phyloP scores from a whole-genome alignment of 495 filamentous ascomycete species.

The Aspergillus sclerotioniger region DNA sequence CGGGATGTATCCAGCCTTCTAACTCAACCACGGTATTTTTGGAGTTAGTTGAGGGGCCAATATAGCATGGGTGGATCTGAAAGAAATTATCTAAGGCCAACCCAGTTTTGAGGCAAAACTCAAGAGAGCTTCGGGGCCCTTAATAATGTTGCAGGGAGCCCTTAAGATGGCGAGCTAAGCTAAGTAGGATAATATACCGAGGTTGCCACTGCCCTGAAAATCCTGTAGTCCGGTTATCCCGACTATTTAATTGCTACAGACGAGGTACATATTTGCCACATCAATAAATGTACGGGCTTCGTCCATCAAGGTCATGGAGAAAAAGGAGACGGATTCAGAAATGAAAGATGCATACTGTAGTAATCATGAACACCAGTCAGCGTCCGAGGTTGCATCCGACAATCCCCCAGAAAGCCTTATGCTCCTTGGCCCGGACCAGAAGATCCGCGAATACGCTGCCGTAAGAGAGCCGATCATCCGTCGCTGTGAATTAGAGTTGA shows the following conservation, averaged over 20 bases:
- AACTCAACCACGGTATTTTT: background rate
- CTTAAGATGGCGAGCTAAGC: background rate
- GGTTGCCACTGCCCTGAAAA: background rate
- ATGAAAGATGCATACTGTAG: background rate
- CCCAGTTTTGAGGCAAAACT: background rate
- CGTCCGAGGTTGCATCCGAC: background rate
- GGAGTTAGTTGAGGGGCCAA: background rate
- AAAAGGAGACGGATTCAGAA: background rate
- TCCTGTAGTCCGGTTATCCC: background rate
- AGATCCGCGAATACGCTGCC: constrained; percentile 1
- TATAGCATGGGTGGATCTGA: background rate
- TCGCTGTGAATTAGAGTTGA: background rate
- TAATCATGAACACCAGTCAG: no score
- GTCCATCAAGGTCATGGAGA: no score
- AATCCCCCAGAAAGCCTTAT: constrained; percentile 2
- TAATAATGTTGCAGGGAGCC: background rate
- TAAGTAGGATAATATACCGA: background rate
- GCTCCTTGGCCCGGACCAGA: constrained; percentile 3
- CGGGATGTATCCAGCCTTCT: background rate
- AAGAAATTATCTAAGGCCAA: background rate
- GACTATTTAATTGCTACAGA: background rate
- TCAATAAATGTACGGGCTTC: background rate
- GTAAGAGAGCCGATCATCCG: constrained; percentile 5
- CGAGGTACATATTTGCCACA: background rate
- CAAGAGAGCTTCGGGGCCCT: background rate